Conservation (phyloP, 1,139 yeast species). For the Blastobotrys arbuscula region DNA sequence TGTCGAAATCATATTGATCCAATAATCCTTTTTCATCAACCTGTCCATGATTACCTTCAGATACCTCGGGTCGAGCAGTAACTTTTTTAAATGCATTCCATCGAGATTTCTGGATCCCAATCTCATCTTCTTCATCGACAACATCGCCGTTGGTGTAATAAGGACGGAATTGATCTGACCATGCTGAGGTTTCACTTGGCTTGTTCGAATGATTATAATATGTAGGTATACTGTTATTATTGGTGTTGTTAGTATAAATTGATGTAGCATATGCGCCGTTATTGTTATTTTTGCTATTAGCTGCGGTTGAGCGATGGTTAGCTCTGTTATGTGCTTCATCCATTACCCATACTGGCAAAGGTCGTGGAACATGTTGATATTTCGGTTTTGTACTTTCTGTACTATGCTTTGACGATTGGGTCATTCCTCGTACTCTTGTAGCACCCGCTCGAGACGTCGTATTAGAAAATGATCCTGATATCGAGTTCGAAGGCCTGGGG, state of each 20-base stretch:
- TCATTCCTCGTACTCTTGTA: conserved; percentile 11
- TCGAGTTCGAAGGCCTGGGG: not conserved
- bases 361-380: conserved; percentile 19
- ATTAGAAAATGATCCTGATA: not conserved
- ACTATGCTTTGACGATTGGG: conserved; percentile 8
- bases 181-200: not conserved
- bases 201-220: conserved; percentile 2
- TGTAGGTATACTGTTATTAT: conserved; percentile 1
- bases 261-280: too few species aligned
- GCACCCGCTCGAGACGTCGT: not conserved
- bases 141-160: conserved; percentile 1
- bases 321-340: conserved; percentile 6
- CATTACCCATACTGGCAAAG: conserved; percentile 24
- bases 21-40: conserved; percentile 22
- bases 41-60: conserved; percentile 13
- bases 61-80: conserved; percentile 19
- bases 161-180: conserved; percentile 1
- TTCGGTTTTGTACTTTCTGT: conserved; percentile 6
- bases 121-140: not conserved
- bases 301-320: not conserved
- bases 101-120: conserved; percentile 13
- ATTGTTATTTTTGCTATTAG: not conserved
- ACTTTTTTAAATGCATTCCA: conserved; percentile 21
- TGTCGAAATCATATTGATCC: conserved; percentile 20
- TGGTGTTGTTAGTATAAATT: not conserved